A percentile compares a stretch with the other conserved stretches of the same genome.
These are phyloP conservation scores for Aspergillus bertholletiae DNA, from an alignment of 495 filamentous ascomycete species.

Conservation along the genomic window DNA sequence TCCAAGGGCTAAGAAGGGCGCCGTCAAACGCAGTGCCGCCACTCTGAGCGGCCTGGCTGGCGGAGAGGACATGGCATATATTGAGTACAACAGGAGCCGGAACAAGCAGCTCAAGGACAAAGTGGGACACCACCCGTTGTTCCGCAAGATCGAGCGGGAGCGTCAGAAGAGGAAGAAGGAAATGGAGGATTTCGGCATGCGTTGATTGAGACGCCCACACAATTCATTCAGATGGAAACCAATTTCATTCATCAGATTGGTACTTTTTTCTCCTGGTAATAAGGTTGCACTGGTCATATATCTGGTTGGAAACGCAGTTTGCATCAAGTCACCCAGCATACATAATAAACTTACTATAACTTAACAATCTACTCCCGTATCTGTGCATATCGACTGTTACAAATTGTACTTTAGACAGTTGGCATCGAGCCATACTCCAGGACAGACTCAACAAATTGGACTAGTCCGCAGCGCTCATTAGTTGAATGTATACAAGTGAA, in stretches of 20 bases:
- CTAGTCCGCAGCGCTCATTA: too few species aligned
- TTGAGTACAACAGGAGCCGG: slow-evolving; percentile 73
- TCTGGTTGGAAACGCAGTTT: not conserved
- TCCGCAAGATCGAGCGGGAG: slow-evolving; percentile 80
- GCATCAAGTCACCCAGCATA: not conserved
- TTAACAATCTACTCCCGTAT: too few species aligned
- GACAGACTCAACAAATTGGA: too few species aligned
- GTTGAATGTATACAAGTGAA: too few species aligned
- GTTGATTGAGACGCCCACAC: not conserved
- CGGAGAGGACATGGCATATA: slow-evolving; percentile 94
- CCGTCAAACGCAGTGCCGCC: slow-evolving; percentile 74
- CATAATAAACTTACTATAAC: not conserved
- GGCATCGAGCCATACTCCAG: too few species aligned
- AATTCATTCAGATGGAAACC: not conserved
- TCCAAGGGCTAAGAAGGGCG: slow-evolving; percentile 38
- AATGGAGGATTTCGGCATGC: slow-evolving; percentile 22
- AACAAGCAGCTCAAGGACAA: slow-evolving; percentile 84
- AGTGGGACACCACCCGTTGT: slow-evolving; percentile 55
- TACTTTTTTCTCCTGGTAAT: not conserved
- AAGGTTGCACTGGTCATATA: not conserved
- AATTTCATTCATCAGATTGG: not conserved
- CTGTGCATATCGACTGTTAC: too few species aligned
- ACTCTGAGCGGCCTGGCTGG: slow-evolving; percentile 81
- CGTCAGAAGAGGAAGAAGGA: slow-evolving; percentile 60
- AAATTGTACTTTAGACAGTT: too few species aligned